These are phyloP conservation scores for Fusarium udum DNA, from an alignment of 2,329 filamentous ascomycete species.

Conservation along the genomic window DNA sequence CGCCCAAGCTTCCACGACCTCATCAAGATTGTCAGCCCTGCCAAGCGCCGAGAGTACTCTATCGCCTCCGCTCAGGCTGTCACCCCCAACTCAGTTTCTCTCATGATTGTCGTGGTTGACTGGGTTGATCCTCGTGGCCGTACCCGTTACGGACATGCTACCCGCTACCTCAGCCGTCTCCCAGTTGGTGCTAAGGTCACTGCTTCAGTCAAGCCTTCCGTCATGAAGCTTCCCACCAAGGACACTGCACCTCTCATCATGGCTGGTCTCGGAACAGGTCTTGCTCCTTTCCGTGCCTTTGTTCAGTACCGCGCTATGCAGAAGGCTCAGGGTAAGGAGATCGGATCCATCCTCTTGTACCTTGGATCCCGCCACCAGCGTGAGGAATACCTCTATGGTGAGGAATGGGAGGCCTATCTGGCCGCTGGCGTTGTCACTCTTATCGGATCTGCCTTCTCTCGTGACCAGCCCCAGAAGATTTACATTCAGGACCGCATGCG, in stretches of 20 bases:
- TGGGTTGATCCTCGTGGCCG: conserved; percentile 92
- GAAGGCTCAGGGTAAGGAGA: conserved; percentile 95
- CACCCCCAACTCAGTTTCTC: conserved; percentile 84
- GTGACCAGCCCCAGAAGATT: conserved; percentile 97
- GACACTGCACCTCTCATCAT: conserved; percentile 96
- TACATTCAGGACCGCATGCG: conserved; percentile 99
- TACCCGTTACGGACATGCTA: conserved; percentile 91
- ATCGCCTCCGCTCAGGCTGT: conserved; percentile 98
- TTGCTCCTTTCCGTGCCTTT: conserved; percentile 99
- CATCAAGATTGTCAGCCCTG: conserved; percentile 83
- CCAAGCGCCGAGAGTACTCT: conserved; percentile 99
- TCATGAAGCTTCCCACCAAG: conserved; percentile 95
- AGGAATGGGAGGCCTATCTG: conserved; percentile 99
- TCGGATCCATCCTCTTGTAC: conserved; percentile 92
- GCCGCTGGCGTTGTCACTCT: conserved; percentile 95
- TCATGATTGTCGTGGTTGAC: conserved; percentile 97
- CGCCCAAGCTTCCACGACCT: conserved; percentile 90
- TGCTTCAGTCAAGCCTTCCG: conserved; percentile 94
- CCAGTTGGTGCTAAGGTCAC: conserved; percentile 81
- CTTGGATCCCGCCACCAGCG: conserved; percentile 97
- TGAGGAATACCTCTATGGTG: conserved; percentile 98
- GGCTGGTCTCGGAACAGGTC: conserved; percentile 97
- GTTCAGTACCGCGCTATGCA: conserved; percentile 98
- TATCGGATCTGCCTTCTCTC: conserved; percentile 91
- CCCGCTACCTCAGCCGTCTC: conserved; percentile 84